Percentiles rank a stretch among this genome's conserved stretches.
Evolutionary conservation across 108 stramenopile species (phyloP).

Genomic region (Phaeodactylum tricornutum): DNA sequence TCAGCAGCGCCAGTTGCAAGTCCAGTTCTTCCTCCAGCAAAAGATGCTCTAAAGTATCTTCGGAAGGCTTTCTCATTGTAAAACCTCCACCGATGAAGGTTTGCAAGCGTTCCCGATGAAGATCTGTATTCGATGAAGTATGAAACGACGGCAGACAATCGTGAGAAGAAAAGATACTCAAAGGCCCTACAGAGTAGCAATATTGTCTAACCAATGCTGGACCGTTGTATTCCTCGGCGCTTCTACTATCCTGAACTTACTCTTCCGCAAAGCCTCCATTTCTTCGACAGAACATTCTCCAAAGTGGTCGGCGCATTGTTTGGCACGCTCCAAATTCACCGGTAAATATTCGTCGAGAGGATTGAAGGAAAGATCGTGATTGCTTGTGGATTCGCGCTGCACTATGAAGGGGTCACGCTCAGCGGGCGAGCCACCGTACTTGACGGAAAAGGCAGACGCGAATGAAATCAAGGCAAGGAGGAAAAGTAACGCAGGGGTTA

Average conservation of each 20-base stretch:
- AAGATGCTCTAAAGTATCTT: conserved; percentile 10
- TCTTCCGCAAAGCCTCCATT: conserved; percentile 9
- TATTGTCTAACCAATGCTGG: background rate
- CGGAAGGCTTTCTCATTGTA: background rate
- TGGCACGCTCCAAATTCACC: conserved; percentile 7
- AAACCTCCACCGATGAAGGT: background rate
- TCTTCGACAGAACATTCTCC: conserved; percentile 12
- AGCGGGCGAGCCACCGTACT: too few species aligned
- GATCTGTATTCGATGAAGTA: conserved; percentile 1
- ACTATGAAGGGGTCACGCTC: too few species aligned
- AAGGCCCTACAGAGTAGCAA: background rate
- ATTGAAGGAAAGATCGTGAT: conserved; percentile 1
- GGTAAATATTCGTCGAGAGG: conserved; percentile 1
- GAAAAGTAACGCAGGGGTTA: too few species aligned
- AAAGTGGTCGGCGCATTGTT: conserved; percentile 13
- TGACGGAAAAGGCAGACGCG: too few species aligned
- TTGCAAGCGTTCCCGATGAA: conserved; percentile 13
- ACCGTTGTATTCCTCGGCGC: background rate
- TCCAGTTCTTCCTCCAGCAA: conserved; percentile 13
- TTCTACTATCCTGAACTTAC: conserved; percentile 1
- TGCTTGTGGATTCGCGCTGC: too few species aligned
- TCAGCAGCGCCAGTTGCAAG: conserved; percentile 7
- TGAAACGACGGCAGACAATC: background rate
- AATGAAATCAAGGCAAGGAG: too few species aligned
- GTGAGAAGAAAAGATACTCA: background rate